Evolutionary conservation across 1,284 basidiomycete genomes (phyloP).

Genomic region (Sporisorium reilianum): DNA sequence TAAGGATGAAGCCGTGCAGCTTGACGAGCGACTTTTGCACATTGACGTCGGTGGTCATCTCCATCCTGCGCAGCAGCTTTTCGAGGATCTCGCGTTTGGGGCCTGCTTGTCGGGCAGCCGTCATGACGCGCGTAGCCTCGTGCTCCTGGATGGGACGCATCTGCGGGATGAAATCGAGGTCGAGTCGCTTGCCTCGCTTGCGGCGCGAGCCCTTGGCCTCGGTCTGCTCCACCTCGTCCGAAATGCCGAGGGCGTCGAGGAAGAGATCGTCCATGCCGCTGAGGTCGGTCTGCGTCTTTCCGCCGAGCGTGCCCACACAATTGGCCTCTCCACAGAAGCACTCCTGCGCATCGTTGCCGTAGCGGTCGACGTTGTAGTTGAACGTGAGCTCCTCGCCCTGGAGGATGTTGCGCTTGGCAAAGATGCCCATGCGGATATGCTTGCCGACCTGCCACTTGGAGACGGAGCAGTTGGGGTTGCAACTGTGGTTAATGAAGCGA

Average conservation of each 20-base stretch:
- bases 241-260: constrained; percentile 95
- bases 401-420: constrained; percentile 85
- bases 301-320: constrained; percentile 95
- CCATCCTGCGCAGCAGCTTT: constrained; percentile 85
- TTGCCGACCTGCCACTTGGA: constrained; percentile 97
- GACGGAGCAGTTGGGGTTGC: constrained; percentile 98
- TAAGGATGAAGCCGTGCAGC: constrained; percentile 90
- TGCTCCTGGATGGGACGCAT: constrained; percentile 81
- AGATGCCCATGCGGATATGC: constrained; percentile 97
- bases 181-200: constrained; percentile 90
- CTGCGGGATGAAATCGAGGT: constrained; percentile 83
- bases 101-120: constrained; percentile 87
- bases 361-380: constrained; percentile 99
- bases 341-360: constrained; percentile 93
- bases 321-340: constrained; percentile 97
- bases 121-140: constrained; percentile 90
- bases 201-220: constrained; percentile 87
- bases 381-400: constrained; percentile 95
- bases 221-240: constrained; percentile 85
- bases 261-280: constrained; percentile 92
- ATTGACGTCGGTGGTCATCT: constrained; percentile 86
- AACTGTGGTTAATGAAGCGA: constrained; percentile 97
- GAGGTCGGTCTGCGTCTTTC: constrained; percentile 98
- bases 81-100: constrained; percentile 83
- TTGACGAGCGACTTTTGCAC: constrained; percentile 89